Conservation (phyloP, 2,329 filamentous ascomycete species). For the Cladosporium sp. region DNA sequence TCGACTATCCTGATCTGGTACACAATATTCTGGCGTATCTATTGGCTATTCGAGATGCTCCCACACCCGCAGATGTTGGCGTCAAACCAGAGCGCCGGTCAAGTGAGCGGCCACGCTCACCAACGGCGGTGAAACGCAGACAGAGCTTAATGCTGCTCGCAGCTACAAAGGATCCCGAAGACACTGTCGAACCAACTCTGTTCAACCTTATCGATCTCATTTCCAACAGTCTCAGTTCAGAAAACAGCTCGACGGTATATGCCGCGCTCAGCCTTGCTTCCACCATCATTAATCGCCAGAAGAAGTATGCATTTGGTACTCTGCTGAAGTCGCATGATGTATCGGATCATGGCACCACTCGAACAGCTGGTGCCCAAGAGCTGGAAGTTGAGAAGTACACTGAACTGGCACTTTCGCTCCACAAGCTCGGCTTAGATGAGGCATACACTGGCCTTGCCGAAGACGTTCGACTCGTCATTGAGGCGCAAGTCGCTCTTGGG, state of each 20-base stretch:
- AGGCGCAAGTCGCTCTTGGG: conserved; percentile 28
- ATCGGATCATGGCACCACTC: conserved; percentile 54
- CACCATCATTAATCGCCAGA: conserved; percentile 82
- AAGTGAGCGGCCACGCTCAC: conserved; percentile 33
- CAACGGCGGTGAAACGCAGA: conserved; percentile 72
- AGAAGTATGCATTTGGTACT: conserved; percentile 78
- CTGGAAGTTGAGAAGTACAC: conserved; percentile 73
- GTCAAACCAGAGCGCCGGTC: conserved; percentile 8
- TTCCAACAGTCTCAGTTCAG: conserved; percentile 78
- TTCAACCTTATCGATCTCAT: conserved; percentile 94
- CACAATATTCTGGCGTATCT: conserved; percentile 92
- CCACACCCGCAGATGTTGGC: conserved; percentile 23
- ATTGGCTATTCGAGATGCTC: conserved; percentile 70
- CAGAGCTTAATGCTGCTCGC: conserved; percentile 87
- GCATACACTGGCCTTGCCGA: conserved; percentile 71
- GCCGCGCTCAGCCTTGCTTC: conserved; percentile 86
- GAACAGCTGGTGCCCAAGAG: conserved; percentile 73
- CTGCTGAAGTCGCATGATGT: conserved; percentile 68
- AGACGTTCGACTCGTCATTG: conserved; percentile 55
- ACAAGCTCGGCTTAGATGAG: conserved; percentile 70
- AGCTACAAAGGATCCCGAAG: conserved; percentile 72
- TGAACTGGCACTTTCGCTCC: conserved; percentile 66
- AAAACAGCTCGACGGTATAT: conserved; percentile 83
- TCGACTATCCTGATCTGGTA: conserved; percentile 92
- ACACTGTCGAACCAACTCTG: conserved; percentile 76